Percentiles rank a stretch among this genome's conserved stretches.
Conservation (phyloP, 169 alveolate species). For the Amoebophrya sp. region DNA sequence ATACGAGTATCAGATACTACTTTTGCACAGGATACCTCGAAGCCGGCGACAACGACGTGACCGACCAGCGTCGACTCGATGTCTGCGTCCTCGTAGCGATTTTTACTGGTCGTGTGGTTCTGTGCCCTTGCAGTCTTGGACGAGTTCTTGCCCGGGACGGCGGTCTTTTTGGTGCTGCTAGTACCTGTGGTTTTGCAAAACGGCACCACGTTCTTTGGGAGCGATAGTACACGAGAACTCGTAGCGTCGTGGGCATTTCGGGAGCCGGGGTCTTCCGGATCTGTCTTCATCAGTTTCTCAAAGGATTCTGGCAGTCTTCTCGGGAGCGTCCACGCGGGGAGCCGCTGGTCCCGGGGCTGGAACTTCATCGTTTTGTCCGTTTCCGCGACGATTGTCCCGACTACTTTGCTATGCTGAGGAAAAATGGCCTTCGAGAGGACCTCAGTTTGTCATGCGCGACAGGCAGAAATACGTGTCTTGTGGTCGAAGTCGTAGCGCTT, state of each 20-base stretch:
- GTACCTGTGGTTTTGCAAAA: background rate
- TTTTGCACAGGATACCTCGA: background rate
- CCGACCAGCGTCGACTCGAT: too few species aligned
- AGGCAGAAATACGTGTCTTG: too few species aligned
- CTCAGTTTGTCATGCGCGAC: too few species aligned
- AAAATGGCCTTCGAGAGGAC: too few species aligned
- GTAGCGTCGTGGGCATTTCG: background rate
- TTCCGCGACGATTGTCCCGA: background rate
- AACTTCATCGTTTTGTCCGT: background rate
- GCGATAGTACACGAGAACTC: background rate
- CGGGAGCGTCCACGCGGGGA: background rate
- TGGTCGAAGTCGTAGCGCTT: too few species aligned
- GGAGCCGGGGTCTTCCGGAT: background rate
- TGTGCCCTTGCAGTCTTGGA: too few species aligned
- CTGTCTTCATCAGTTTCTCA: background rate
- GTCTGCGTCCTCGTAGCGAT: too few species aligned
- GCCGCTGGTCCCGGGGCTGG: background rate
- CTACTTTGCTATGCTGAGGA: too few species aligned
- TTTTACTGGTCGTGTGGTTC: too few species aligned
- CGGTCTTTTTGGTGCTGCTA: background rate
- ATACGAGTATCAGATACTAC: background rate
- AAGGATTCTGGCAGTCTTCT: background rate
- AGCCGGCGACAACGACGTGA: too few species aligned
- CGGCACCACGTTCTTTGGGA: background rate
- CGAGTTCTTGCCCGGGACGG: background rate